Evolutionary conservation across 106 monocot species (phyloP), one percentile per base, ranked within the genome.

Genomic region (Dendrobium chrysotoxum): DNA sequence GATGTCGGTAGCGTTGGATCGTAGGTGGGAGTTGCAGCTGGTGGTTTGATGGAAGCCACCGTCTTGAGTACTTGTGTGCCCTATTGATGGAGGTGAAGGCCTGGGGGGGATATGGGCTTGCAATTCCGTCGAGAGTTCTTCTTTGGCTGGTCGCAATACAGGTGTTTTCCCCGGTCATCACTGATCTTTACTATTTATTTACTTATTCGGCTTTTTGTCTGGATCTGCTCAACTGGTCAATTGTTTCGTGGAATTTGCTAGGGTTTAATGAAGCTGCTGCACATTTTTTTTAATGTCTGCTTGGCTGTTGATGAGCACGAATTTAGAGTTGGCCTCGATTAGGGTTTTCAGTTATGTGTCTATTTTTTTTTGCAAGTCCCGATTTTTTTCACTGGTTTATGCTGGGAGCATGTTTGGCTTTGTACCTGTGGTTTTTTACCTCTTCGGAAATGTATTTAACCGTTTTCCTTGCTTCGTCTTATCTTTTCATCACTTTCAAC

Each of bases 61-160:
- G 76, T 11, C 2, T 76, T 47, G 26, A 47, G 44, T 47, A 26
- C 23, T 26, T 26, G 76, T 40, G 44, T 44, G 76, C 47, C n/a
- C 47, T 26, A 44, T 82, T 82, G 82, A 82, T 82, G 82, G 82
- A 78, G 82, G 82, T 39, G 82, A 77, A 68, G 18, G 53, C 82
- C 78, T 82, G 28, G 77, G 77, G 66, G 11, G 39, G 82, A 64
- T 82, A n/a, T 21, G 61, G 81, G 75, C 2, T 64, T 16, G 70
- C 81, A 81, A 40, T 61, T 61, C 75, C 81, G 38, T 16, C 77
- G 0, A 38, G 77, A 44, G 23, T 20, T 68, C 70, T 67, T 53
- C 71, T 82, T 21, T 67, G 42, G n/a, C 7, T 82, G 21, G 12
- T 82, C 40, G 77, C 46, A 53, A 25, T 78, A 7, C 31, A 82